A percentile compares a stretch with the other conserved stretches of the same genome.
Conservation (phyloP, 2,329 filamentous ascomycete species). For the Sarocladium brachiariae region DNA sequence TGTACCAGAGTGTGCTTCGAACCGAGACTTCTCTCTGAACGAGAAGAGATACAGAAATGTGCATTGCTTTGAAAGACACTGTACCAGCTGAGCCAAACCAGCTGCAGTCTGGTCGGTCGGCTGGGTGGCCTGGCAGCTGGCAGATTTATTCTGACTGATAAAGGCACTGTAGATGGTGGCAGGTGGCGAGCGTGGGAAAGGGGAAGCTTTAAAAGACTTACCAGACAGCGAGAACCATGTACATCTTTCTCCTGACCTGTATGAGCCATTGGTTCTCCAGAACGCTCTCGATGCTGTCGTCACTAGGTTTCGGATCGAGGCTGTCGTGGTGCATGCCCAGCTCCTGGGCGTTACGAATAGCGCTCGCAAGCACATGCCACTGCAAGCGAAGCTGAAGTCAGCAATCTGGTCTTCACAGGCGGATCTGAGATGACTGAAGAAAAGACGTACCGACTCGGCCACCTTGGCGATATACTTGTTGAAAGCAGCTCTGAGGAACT, state of each 20-base stretch:
- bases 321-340: slow-evolving; percentile 51
- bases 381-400: slow-evolving; percentile 15
- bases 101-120: not conserved
- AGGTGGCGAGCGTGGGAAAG: not conserved
- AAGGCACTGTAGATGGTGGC: slow-evolving; percentile 6
- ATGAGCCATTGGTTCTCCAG: slow-evolving; percentile 53
- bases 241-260: slow-evolving; percentile 48
- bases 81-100: not conserved
- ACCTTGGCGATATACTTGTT: slow-evolving; percentile 54
- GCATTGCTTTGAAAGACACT: slow-evolving; percentile 1
- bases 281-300: slow-evolving; percentile 39
- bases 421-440: not conserved
- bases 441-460: slow-evolving; percentile 43
- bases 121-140: not conserved
- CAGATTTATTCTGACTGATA: not conserved
- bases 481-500: slow-evolving; percentile 49
- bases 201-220: slow-evolving; percentile 14
- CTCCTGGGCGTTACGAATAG: slow-evolving; percentile 56
- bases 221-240: slow-evolving; percentile 44
- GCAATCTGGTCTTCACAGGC: not conserved
- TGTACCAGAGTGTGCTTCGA: not conserved
- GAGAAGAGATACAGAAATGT: not conserved
- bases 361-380: slow-evolving; percentile 50
- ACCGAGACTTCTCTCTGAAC: not conserved
- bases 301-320: slow-evolving; percentile 41